Conservation (phyloP, 2,329 filamentous ascomycete species). For the Penicillium fuscoglaucum region DNA sequence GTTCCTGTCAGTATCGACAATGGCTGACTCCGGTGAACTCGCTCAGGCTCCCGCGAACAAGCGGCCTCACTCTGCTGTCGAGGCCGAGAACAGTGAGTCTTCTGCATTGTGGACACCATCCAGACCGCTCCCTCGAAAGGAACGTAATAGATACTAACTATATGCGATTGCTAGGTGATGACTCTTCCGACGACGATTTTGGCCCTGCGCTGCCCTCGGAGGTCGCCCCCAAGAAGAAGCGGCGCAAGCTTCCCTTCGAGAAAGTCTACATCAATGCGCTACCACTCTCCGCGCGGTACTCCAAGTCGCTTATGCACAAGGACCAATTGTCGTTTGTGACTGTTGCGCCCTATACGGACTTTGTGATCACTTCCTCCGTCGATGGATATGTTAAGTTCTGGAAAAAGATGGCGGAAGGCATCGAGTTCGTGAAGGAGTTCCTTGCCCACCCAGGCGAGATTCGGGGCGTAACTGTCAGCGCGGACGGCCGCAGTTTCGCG, state of each 20-base stretch:
- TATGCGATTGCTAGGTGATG: slow-evolving; percentile 25
- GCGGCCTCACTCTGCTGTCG: slow-evolving; percentile 59
- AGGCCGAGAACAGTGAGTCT: slow-evolving; percentile 44
- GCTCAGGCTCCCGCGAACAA: slow-evolving; percentile 45
- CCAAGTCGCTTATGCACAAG: slow-evolving; percentile 97
- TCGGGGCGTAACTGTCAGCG: slow-evolving; percentile 77
- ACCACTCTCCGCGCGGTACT: slow-evolving; percentile 78
- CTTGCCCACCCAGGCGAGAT: slow-evolving; percentile 86
- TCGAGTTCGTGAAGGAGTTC: slow-evolving; percentile 99
- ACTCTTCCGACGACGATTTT: slow-evolving; percentile 79
- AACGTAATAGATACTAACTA: slow-evolving; percentile 11
- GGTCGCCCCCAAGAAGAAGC: slow-evolving; percentile 82
- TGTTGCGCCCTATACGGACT: slow-evolving; percentile 88
- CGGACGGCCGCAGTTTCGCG: slow-evolving; percentile 90
- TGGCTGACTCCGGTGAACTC: slow-evolving; percentile 33
- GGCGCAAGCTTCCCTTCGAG: slow-evolving; percentile 86
- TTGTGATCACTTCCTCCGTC: slow-evolving; percentile 87
- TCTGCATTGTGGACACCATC: neutral
- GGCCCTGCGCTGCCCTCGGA: slow-evolving; percentile 85
- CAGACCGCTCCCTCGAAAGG: slow-evolving; percentile 16
- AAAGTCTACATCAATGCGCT: slow-evolving; percentile 92
- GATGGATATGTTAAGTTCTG: slow-evolving; percentile 99
- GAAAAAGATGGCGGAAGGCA: slow-evolving; percentile 88
- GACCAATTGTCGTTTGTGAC: slow-evolving; percentile 87
- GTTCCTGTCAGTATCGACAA: slow-evolving; percentile 16